Percentiles rank a stretch among this genome's conserved stretches.
These are phyloP conservation scores for Gnaphalium uliginosum DNA, from an alignment of 129 eudicot genomes.

Conservation along the genomic window DNA sequence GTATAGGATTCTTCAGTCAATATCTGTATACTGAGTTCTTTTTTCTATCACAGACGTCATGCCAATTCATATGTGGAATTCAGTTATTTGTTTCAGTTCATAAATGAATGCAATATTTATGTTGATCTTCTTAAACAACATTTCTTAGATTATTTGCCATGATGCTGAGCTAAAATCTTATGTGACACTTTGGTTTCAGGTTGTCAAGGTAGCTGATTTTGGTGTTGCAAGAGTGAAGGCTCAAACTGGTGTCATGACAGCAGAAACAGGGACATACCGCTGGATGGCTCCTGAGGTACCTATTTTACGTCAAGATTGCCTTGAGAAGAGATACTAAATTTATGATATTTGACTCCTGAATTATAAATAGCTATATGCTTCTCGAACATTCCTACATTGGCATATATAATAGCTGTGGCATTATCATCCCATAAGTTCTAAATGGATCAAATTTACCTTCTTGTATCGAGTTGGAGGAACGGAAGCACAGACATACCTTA, in stretches of 20 bases:
- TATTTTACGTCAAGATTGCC: neutral
- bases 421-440: no score
- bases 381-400: neutral
- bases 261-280: slow-evolving; percentile 97
- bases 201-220: slow-evolving; percentile 98
- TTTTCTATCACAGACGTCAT: neutral
- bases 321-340: neutral
- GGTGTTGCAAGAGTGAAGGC: slow-evolving; percentile 99
- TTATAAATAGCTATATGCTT: neutral
- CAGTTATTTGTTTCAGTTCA: neutral
- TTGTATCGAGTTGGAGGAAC: neutral
- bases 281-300: slow-evolving; percentile 99
- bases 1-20: neutral
- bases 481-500: neutral
- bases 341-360: neutral
- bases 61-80: neutral
- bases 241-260: slow-evolving; percentile 98
- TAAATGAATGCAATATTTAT: neutral
- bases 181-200: slow-evolving; percentile 48
- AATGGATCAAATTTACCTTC: no score
- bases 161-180: neutral
- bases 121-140: neutral
- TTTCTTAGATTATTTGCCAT: slow-evolving; percentile 2
- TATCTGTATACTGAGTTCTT: neutral
- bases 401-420: neutral